Base-by-base conservation (phyloP, 139 green algal genomes). In the Zygnema circumcarinatum region DNA sequence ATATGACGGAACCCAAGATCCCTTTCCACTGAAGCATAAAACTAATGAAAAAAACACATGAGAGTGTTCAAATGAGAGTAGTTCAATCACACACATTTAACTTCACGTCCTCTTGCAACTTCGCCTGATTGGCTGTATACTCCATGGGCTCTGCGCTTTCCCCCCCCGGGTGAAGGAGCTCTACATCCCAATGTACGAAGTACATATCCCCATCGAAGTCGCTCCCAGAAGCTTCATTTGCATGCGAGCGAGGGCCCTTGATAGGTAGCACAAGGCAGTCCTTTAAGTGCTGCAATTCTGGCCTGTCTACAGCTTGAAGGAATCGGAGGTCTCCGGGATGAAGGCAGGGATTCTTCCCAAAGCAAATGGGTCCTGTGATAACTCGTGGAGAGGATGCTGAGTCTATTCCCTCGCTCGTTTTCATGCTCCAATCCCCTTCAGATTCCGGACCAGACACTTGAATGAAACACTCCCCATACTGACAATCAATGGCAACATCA, bases 321-420 rank as follows among this genome's bases (percentile, higher is more conserved):
- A 87, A 16, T 32, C 85, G 76, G 33, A 93, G 67, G 36, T 93
- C 91, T 1, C 91, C 91, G 20, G 76, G 91, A 74, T 93, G 91
- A 35, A 88, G 81, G 68, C 92, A 93, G 21, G 91, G 91, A 39
- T 93, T 89, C 81, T 93, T 93, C 83, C 81, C 81, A 20, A 93
- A 69, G 1, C 90, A 25, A 1, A 92, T 75, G 16, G 31, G 33
- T 39, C 88, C 84, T 2, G 39, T 83, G 62, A 93, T 81, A 3
- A 81, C 56, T 47, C 35, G 2, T 20, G 78, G 38, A 7, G 40
- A 20, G 2, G n/a, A n/a, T n/a, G n/a, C n/a, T 16, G 47, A 62
- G 47, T 62, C 7, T 7, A 25, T 62, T 62, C 47, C 47, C 16
- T 62, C 47, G 3, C 32, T 31, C 20, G 7, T 62, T 62, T 16